A percentile compares a stretch with the other conserved stretches of the same genome.
Evolutionary conservation across 1,284 basidiomycete genomes (phyloP).

Genomic region (Cryptococcus sp.): DNA sequence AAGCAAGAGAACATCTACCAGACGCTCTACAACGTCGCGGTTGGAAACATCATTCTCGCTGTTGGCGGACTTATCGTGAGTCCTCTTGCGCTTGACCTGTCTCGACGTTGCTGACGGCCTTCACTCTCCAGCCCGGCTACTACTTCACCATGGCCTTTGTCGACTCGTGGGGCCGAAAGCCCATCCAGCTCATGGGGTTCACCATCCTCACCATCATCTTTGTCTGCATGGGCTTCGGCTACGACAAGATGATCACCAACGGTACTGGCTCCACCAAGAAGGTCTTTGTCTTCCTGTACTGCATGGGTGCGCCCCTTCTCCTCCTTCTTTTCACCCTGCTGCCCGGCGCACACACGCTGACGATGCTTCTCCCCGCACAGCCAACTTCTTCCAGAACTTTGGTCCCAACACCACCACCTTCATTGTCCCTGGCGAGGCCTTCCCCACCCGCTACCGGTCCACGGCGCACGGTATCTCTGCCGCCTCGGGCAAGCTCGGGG

Average conservation of each 20-base stretch:
- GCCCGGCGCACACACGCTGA: too few relatives aligned
- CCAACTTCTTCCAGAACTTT: slow-evolving; percentile 54
- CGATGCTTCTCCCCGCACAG: too few relatives aligned
- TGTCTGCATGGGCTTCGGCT: slow-evolving; percentile 61
- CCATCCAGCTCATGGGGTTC: slow-evolving; percentile 69
- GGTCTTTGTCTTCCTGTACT: slow-evolving; percentile 51
- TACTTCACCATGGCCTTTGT: slow-evolving; percentile 46
- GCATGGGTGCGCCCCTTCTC: slow-evolving; percentile 36
- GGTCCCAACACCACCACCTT: slow-evolving; percentile 80
- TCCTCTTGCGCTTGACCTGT: neutral
- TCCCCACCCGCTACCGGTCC: slow-evolving; percentile 81
- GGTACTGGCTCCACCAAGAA: slow-evolving; percentile 52
- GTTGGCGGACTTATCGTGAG: slow-evolving; percentile 54
- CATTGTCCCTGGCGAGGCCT: slow-evolving; percentile 75
- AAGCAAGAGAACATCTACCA: slow-evolving; percentile 46
- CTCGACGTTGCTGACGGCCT: neutral
- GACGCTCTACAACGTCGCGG: slow-evolving; percentile 48
- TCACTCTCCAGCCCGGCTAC: slow-evolving; percentile 48
- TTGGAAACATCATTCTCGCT: slow-evolving; percentile 62
- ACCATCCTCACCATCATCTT: slow-evolving; percentile 54
- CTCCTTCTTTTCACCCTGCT: too few relatives aligned
- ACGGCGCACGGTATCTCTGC: slow-evolving; percentile 83
- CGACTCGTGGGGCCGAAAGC: slow-evolving; percentile 49
- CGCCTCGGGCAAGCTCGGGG: slow-evolving; percentile 75
- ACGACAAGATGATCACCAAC: slow-evolving; percentile 62